Evolutionary conservation across 2,329 filamentous ascomycete species (phyloP).

Genomic region (Pseudonectria buxi): DNA sequence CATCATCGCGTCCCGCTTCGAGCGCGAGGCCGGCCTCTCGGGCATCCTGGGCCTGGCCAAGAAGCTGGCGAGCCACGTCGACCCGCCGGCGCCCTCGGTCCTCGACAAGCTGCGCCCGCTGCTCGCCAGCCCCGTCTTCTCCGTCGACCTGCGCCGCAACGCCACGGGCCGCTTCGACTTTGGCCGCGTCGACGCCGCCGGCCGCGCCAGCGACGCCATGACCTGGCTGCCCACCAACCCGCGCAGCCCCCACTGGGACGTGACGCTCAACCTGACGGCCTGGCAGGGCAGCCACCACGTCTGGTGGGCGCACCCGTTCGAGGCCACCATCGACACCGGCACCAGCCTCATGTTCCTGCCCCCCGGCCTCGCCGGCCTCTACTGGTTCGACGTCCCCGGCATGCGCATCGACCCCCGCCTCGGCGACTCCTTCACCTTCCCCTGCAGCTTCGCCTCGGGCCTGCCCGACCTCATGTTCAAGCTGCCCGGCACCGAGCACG

Average conservation of each 20-base stretch:
- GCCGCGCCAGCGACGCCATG: conserved; percentile 34
- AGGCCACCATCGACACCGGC: conserved; percentile 61
- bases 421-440: conserved; percentile 48
- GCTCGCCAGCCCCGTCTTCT: conserved; percentile 38
- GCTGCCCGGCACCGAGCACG: conserved; percentile 41
- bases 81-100: conserved; percentile 36
- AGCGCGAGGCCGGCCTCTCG: conserved; percentile 35
- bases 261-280: conserved; percentile 42
- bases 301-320: conserved; percentile 40
- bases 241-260: conserved; percentile 32
- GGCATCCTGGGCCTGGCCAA: conserved; percentile 49
- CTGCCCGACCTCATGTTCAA: conserved; percentile 54
- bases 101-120: conserved; percentile 37
- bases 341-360: conserved; percentile 60
- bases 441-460: conserved; percentile 44
- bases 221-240: conserved; percentile 33
- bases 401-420: conserved; percentile 40
- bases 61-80: conserved; percentile 36
- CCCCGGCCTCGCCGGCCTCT: conserved; percentile 47
- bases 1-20: conserved; percentile 35
- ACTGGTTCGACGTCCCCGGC: conserved; percentile 50
- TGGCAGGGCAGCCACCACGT: conserved; percentile 40
- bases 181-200: conserved; percentile 39
- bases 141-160: conserved; percentile 42
- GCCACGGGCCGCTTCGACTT: conserved; percentile 45